These are phyloP conservation scores for Albophoma yamanashiensis DNA, from an alignment of 2,329 filamentous ascomycete genomes.

Conservation along the genomic window DNA sequence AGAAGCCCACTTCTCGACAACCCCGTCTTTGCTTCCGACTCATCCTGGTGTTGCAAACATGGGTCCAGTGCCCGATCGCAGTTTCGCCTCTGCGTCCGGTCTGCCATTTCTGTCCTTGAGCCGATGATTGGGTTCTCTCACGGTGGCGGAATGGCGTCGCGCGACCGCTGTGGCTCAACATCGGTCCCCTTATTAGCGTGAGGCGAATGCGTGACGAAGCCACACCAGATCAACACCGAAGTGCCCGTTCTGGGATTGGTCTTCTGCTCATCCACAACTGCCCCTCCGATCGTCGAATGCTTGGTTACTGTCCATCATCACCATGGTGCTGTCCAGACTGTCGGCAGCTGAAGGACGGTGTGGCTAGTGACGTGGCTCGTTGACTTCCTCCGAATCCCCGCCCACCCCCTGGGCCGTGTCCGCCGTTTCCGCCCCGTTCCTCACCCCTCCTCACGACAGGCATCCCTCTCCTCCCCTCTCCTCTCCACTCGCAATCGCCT, in stretches of 20 bases:
- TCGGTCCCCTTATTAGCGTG: not conserved
- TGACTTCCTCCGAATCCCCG: not conserved
- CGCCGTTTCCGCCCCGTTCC: not conserved
- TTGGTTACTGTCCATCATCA: not conserved
- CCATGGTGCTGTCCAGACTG: conserved; percentile 3
- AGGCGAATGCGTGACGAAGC: conserved; percentile 1
- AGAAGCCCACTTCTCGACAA: not conserved
- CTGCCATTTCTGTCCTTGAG: not conserved
- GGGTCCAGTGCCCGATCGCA: not conserved
- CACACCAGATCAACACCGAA: not conserved
- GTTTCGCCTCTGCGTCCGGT: not conserved
- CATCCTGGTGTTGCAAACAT: not conserved
- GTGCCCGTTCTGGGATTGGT: not conserved
- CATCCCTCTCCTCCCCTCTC: not conserved
- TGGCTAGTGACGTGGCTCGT: conserved; percentile 11
- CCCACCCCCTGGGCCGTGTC: not conserved
- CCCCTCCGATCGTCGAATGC: not conserved
- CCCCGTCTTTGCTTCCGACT: not conserved
- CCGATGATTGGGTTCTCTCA: not conserved
- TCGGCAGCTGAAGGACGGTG: not conserved
- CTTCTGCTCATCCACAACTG: not conserved
- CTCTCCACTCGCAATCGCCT: not conserved
- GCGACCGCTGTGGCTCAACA: not conserved
- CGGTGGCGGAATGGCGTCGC: not conserved
- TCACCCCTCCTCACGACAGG: not conserved